These are phyloP conservation scores for Cadophora sp. DNA, from an alignment of 2,329 filamentous ascomycete genomes.

Conservation along the genomic window DNA sequence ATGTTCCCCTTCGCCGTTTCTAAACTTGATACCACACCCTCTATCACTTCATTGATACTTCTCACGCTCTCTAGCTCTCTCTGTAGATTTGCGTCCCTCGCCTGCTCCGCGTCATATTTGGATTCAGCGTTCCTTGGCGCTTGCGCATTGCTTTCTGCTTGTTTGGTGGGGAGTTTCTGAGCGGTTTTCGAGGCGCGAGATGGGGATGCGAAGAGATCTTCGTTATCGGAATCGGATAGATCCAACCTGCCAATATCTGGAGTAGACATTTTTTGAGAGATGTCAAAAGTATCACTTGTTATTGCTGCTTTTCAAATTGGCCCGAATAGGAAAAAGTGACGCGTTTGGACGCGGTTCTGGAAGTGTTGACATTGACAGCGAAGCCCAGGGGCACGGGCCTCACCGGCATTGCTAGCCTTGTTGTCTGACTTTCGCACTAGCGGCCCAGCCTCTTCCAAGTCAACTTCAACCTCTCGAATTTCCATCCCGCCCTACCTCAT, in stretches of 20 bases:
- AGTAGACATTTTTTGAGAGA: conserved; percentile 43
- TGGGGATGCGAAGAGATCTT: conserved; percentile 65
- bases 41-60: conserved; percentile 87
- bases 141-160: conserved; percentile 36
- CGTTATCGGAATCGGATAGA: conserved; percentile 60
- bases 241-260: conserved; percentile 58
- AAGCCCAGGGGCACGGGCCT: conserved; percentile 7
- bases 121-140: conserved; percentile 51
- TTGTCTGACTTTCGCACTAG: conserved; percentile 18
- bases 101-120: conserved; percentile 67
- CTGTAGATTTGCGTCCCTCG: conserved; percentile 75
- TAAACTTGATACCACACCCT: conserved; percentile 75
- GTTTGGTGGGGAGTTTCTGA: conserved; percentile 30
- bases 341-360: conserved; percentile 31
- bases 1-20: conserved; percentile 79
- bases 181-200: conserved; percentile 46
- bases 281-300: conserved; percentile 5
- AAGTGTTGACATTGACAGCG: not conserved
- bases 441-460: conserved; percentile 13
- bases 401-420: not conserved
- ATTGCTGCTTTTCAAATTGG: conserved; percentile 6
- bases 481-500: not conserved
- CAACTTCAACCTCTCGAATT: conserved; percentile 31
- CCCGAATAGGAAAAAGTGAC: conserved; percentile 28
- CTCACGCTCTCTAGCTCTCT: conserved; percentile 84